A percentile compares a stretch with the other conserved stretches of the same genome.
These are phyloP conservation scores for Peronosclerospora sorghi DNA, from an alignment of 352 stramenopile genomes.

Conservation along the genomic window DNA sequence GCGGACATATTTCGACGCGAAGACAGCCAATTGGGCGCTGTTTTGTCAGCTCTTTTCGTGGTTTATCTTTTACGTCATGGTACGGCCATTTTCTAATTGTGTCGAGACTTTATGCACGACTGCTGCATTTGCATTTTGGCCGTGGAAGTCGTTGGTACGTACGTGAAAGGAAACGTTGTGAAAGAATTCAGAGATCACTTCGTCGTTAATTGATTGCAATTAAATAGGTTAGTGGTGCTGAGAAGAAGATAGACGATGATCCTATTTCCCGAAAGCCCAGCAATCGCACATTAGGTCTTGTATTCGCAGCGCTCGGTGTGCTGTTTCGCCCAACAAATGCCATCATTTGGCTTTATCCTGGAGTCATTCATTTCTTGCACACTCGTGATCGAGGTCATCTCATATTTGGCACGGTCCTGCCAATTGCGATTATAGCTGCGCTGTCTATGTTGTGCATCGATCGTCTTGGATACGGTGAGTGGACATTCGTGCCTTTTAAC, in stretches of 20 bases:
- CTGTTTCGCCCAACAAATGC: constrained; percentile 76
- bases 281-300: constrained; percentile 35
- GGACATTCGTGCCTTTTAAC: constrained; percentile 80
- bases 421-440: constrained; percentile 45
- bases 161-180: not conserved
- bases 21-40: constrained; percentile 54
- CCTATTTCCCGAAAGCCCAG: constrained; percentile 11
- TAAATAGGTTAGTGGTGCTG: constrained; percentile 12
- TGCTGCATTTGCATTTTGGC: constrained; percentile 61
- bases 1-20: constrained; percentile 49
- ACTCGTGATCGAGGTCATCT: constrained; percentile 27
- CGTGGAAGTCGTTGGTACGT: constrained; percentile 55
- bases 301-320: constrained; percentile 53
- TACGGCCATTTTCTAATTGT: constrained; percentile 81
- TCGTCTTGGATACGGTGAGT: constrained; percentile 59
- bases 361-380: constrained; percentile 40
- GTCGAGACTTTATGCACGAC: constrained; percentile 77
- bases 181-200: no score
- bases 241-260: constrained; percentile 30
- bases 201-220: no score
- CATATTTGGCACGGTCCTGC: constrained; percentile 36
- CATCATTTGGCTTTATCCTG: constrained; percentile 67
- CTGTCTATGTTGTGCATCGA: constrained; percentile 64
- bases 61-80: constrained; percentile 82
- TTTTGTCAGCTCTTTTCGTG: constrained; percentile 71